phyloP scores from a whole-genome alignment of 1,284 basidiomycete species.

The Tilletia indica region DNA sequence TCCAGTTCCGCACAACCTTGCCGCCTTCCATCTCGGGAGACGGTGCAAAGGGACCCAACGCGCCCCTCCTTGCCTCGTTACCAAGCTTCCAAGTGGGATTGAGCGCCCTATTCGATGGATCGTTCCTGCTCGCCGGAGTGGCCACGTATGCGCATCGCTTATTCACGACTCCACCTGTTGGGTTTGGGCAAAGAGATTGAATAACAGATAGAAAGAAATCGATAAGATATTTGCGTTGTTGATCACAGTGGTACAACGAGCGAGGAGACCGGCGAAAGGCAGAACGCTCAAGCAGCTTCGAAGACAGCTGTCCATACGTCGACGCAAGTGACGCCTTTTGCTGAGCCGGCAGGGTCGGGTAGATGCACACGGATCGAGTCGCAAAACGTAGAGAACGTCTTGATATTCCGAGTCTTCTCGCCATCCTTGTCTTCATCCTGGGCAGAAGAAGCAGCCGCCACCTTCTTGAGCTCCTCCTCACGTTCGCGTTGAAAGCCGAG shows the following conservation, averaged over 20 bases:
- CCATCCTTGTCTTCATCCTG: constrained; percentile 35
- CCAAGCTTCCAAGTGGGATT: constrained; percentile 58
- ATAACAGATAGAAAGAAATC: neutral
- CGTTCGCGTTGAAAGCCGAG: constrained; percentile 30
- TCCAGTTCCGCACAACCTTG: constrained; percentile 56
- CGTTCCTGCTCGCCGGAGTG: constrained; percentile 55
- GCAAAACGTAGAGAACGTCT: constrained; percentile 13
- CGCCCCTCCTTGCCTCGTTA: constrained; percentile 54
- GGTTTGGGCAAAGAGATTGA: constrained; percentile 5
- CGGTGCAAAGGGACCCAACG: constrained; percentile 10
- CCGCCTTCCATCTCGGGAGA: constrained; percentile 25
- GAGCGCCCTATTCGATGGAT: constrained; percentile 56
- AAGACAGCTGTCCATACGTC: constrained; percentile 10
- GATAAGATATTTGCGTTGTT: neutral
- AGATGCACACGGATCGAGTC: constrained; percentile 11
- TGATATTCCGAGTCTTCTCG: neutral
- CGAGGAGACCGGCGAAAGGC: neutral
- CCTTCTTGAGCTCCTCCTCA: constrained; percentile 34
- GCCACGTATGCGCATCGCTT: constrained; percentile 14
- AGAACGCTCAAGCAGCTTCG: neutral
- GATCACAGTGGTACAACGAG: neutral
- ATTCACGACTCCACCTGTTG: neutral
- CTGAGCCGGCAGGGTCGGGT: neutral
- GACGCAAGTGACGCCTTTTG: constrained; percentile 13
- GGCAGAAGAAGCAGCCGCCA: constrained; percentile 36